These are phyloP conservation scores for Auricularia sp. DNA, from an alignment of 768 basidiomycete genomes.

Conservation along the genomic window DNA sequence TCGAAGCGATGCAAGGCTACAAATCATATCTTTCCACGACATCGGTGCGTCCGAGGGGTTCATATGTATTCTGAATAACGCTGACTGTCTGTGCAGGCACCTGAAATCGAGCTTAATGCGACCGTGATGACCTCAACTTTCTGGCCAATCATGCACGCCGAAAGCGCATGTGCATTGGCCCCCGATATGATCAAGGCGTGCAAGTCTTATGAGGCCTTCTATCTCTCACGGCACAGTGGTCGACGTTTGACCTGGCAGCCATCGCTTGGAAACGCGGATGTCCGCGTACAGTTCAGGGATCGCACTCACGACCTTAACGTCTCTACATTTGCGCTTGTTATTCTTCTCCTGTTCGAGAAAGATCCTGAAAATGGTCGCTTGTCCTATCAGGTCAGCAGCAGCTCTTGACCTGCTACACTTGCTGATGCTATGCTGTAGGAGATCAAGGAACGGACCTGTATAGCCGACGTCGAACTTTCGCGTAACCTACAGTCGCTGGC, in stretches of 20 bases:
- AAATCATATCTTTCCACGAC: slow-evolving; percentile 45
- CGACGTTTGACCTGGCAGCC: slow-evolving; percentile 88
- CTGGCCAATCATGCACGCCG: slow-evolving; percentile 77
- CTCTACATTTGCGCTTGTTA: slow-evolving; percentile 78
- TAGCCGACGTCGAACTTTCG: slow-evolving; percentile 69
- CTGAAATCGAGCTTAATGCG: slow-evolving; percentile 72
- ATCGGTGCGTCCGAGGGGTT: slow-evolving; percentile 37
- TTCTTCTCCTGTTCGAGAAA: slow-evolving; percentile 80
- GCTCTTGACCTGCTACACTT: neutral
- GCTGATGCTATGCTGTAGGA: slow-evolving; percentile 43
- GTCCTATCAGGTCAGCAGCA: slow-evolving; percentile 55
- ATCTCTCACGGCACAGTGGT: slow-evolving; percentile 81
- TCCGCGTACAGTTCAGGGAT: slow-evolving; percentile 70
- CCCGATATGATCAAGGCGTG: slow-evolving; percentile 50
- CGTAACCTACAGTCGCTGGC: slow-evolving; percentile 95
- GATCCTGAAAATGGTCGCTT: slow-evolving; percentile 57
- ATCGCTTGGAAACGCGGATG: slow-evolving; percentile 82
- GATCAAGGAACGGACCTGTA: slow-evolving; percentile 63
- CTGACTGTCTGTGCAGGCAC: slow-evolving; percentile 35
- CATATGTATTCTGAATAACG: neutral
- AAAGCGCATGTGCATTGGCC: slow-evolving; percentile 57
- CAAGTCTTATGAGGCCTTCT: slow-evolving; percentile 81
- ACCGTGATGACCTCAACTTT: slow-evolving; percentile 94
- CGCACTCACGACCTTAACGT: slow-evolving; percentile 85
- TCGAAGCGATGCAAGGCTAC: slow-evolving; percentile 73